A percentile compares a stretch with the other conserved stretches of the same genome.
phyloP scores from a whole-genome alignment of 495 filamentous ascomycete species.

The Apiosordaria backusii region DNA sequence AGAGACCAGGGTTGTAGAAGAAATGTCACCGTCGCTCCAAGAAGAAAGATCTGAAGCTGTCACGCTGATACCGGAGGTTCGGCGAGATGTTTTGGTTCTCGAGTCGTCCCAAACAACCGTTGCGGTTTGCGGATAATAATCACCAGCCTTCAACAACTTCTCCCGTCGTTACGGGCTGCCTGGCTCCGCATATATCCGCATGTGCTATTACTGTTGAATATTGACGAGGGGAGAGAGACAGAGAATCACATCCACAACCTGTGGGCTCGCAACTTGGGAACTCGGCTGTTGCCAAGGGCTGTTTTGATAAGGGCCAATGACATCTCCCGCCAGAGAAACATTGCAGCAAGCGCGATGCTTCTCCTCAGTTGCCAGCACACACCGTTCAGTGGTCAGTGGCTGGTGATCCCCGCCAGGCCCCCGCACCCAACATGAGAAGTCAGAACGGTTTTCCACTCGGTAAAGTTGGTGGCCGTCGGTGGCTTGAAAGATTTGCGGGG shows the following conservation, averaged over 20 bases:
- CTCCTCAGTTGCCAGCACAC: not conserved
- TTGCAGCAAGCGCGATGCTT: constrained; percentile 2
- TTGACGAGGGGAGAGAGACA: not conserved
- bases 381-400: not conserved
- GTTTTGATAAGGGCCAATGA: constrained; percentile 3
- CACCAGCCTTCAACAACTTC: not conserved
- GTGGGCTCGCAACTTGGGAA: constrained; percentile 4
- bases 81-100: constrained; percentile 16
- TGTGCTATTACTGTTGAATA: not conserved
- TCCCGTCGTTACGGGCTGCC: not conserved
- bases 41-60: constrained; percentile 5
- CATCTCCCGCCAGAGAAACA: constrained; percentile 3
- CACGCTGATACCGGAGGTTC: constrained; percentile 18
- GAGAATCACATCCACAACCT: constrained; percentile 1
- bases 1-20: constrained; percentile 20
- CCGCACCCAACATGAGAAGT: not conserved
- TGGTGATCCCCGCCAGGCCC: not conserved
- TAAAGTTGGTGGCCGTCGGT: not conserved
- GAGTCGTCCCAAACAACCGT: not conserved
- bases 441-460: not conserved
- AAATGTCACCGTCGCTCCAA: constrained; percentile 6
- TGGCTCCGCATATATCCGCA: not conserved
- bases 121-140: not conserved
- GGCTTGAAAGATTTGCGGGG: constrained; percentile 12
- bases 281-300: constrained; percentile 21